Percentiles rank a stretch among this genome's conserved stretches.
These are phyloP conservation scores for Colletotrichum musicola DNA, from an alignment of 2,329 filamentous ascomycete genomes.

Conservation along the genomic window DNA sequence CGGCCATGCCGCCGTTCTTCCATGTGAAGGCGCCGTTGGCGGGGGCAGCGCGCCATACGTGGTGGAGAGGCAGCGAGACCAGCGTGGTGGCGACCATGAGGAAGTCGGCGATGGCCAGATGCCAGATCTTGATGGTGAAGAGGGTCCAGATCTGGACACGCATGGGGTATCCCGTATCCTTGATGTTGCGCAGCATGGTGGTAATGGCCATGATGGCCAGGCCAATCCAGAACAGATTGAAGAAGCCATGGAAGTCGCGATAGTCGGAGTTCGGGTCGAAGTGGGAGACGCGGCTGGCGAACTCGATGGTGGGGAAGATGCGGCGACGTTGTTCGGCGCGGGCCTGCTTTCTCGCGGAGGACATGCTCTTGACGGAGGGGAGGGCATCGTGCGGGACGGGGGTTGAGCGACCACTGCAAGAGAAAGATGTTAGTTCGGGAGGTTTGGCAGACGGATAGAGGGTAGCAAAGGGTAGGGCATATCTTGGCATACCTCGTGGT, in stretches of 20 bases:
- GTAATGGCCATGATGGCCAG: constrained; percentile 97
- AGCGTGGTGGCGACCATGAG: constrained; percentile 85
- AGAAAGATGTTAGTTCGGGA: constrained; percentile 10
- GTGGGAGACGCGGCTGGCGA: constrained; percentile 90
- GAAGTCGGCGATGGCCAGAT: constrained; percentile 85
- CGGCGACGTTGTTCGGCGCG: constrained; percentile 85
- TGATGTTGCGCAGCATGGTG: constrained; percentile 91
- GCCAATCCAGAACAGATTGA: constrained; percentile 97
- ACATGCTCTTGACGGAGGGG: constrained; percentile 90
- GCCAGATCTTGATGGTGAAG: constrained; percentile 89
- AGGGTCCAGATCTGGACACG: constrained; percentile 88
- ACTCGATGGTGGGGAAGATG: constrained; percentile 94
- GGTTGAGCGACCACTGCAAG: constrained; percentile 80
- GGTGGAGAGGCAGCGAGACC: constrained; percentile 80
- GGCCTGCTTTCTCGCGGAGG: constrained; percentile 84
- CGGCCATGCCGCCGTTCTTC: constrained; percentile 79
- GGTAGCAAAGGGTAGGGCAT: neutral
- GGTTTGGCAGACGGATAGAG: neutral
- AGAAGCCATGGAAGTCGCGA: constrained; percentile 96
- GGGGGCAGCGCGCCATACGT: constrained; percentile 67
- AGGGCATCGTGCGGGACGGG: constrained; percentile 90
- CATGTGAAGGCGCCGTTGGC: constrained; percentile 73
- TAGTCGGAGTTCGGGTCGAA: constrained; percentile 95
- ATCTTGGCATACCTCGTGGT: constrained; percentile 31
- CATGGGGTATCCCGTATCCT: constrained; percentile 90